Evolutionary conservation across 306 rosid genomes (phyloP).

Genomic region (Lathyrus aphaca): DNA sequence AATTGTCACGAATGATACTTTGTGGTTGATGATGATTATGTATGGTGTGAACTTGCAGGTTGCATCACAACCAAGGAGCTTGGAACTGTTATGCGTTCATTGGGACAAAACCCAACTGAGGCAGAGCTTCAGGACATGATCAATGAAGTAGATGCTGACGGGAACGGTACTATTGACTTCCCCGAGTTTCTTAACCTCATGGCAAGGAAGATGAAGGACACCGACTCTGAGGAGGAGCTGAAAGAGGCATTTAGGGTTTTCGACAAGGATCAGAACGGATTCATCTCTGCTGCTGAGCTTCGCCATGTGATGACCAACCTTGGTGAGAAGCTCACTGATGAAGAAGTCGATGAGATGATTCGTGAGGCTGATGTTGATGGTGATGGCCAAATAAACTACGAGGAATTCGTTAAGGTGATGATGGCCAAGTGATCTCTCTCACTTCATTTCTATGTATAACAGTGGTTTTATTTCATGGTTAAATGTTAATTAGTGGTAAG

Average conservation of each 20-base stretch:
- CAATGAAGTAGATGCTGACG: constrained; percentile 67
- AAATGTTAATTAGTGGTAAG: constrained; percentile 41
- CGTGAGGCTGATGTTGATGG: constrained; percentile 87
- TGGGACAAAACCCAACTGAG: constrained; percentile 69
- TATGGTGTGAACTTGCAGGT: constrained; percentile 49
- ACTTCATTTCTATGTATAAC: constrained; percentile 10
- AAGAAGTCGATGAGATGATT: constrained; percentile 87
- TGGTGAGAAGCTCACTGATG: constrained; percentile 87
- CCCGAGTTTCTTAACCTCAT: constrained; percentile 65
- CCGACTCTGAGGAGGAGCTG: constrained; percentile 87
- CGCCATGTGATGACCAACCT: constrained; percentile 94
- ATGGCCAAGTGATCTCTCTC: constrained; percentile 67
- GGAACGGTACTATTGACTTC: constrained; percentile 65
- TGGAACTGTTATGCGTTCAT: constrained; percentile 76
- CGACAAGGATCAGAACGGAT: constrained; percentile 88
- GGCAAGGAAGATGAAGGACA: constrained; percentile 71
- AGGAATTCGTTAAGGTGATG: constrained; percentile 85
- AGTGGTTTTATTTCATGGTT: constrained; percentile 40
- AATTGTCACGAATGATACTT: background rate
- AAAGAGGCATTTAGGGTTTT: constrained; percentile 85
- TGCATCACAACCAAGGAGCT: constrained; percentile 93
- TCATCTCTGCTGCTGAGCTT: constrained; percentile 88
- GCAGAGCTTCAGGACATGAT: constrained; percentile 72
- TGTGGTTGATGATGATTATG: constrained; percentile 31
- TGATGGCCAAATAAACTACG: constrained; percentile 86